Percentiles rank a stretch among this genome's conserved stretches.
phyloP scores from a whole-genome alignment of 2,329 filamentous ascomycete genomes.

The Fusarium equiseti region DNA sequence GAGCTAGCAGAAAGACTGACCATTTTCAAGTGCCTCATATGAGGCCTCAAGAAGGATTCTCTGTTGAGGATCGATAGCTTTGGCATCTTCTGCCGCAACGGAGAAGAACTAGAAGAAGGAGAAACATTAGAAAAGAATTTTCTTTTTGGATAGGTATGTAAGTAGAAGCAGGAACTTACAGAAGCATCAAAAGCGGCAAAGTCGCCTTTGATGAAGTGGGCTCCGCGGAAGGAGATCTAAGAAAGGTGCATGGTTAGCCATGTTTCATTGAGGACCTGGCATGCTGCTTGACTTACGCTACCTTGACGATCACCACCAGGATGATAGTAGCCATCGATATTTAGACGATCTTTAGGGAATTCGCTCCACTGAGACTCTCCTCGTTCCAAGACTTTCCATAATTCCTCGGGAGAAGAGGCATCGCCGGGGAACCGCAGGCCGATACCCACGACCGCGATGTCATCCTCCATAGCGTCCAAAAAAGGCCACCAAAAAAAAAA shows the following conservation, averaged over 20 bases:
- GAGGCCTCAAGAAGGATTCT: constrained; percentile 64
- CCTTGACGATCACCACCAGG: constrained; percentile 63
- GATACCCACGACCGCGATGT: constrained; percentile 65
- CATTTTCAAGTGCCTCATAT: constrained; percentile 65
- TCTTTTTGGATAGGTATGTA: background rate
- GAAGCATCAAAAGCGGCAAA: constrained; percentile 62
- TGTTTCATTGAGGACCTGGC: background rate
- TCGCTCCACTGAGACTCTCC: constrained; percentile 63
- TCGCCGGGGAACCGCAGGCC: constrained; percentile 64
- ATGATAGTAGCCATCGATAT: constrained; percentile 66
- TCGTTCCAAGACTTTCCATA: constrained; percentile 63
- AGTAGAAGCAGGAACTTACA: constrained; percentile 51
- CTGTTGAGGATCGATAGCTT: constrained; percentile 66
- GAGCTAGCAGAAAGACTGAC: constrained; percentile 41
- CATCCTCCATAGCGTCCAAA: constrained; percentile 50
- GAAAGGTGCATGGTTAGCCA: constrained; percentile 13
- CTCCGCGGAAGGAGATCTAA: constrained; percentile 62
- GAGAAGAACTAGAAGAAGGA: constrained; percentile 62
- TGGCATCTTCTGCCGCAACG: constrained; percentile 62
- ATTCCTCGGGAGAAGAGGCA: constrained; percentile 57
- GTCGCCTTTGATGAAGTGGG: constrained; percentile 63
- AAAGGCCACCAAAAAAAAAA: constrained; percentile 1
- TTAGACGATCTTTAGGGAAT: constrained; percentile 62
- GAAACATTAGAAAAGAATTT: constrained; percentile 3
- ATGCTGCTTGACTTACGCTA: constrained; percentile 54